Conservation (phyloP, 1,284 basidiomycete species). For the Cutaneotrichosporon sp. region DNA sequence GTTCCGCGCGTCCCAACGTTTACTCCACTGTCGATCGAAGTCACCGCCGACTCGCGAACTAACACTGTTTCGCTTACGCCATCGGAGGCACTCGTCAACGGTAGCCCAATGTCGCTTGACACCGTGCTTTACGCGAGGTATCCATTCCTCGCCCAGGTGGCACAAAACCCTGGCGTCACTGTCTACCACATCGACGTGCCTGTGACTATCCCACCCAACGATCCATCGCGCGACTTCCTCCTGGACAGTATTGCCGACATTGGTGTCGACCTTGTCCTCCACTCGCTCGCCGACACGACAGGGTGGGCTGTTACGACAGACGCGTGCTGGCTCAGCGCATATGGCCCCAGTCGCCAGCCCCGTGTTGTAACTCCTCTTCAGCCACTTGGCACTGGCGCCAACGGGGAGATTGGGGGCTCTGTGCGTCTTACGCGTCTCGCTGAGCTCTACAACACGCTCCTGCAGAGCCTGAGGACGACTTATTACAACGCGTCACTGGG, state of each 20-base stretch:
- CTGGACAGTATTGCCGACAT: conserved; percentile 7
- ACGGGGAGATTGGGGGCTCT: neutral
- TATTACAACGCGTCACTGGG: conserved; percentile 1
- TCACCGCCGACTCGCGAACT: conserved; percentile 1
- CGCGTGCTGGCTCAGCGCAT: conserved; percentile 1
- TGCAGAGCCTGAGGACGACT: neutral
- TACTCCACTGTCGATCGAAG: conserved; percentile 7
- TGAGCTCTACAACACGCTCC: conserved; percentile 7
- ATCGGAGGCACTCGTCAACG: conserved; percentile 1
- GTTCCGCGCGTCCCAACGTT: conserved; percentile 6
- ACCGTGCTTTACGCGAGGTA: conserved; percentile 9
- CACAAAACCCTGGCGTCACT: neutral
- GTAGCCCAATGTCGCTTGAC: conserved; percentile 5
- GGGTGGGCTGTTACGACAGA: conserved; percentile 17
- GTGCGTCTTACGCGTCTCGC: conserved; percentile 6
- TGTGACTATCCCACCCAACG: conserved; percentile 6
- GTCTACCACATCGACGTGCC: conserved; percentile 21
- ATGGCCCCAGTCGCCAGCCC: neutral
- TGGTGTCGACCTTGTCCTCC: conserved; percentile 5
- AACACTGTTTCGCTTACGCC: conserved; percentile 1
- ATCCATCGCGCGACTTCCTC: conserved; percentile 3
- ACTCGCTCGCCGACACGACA: neutral
- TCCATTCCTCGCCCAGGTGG: conserved; percentile 13
- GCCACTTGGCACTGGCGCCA: neutral
- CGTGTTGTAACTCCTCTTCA: conserved; percentile 4